A percentile compares a stretch with the other conserved stretches of the same genome.
These are phyloP conservation scores for Herpomyces periplanetae DNA, from an alignment of 2,329 filamentous ascomycete species.

Conservation along the genomic window DNA sequence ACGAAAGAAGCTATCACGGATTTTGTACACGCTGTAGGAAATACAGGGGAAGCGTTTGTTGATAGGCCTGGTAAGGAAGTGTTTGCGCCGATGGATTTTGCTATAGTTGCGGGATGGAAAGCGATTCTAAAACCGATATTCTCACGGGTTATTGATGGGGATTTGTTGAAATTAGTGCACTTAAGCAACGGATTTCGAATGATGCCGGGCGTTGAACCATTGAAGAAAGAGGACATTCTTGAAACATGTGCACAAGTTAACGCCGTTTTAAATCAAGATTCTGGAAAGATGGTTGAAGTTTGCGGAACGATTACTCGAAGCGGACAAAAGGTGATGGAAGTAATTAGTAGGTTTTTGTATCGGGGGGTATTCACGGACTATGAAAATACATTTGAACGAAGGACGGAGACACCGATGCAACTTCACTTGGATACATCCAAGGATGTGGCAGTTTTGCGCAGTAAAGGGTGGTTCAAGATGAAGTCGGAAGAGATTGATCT, in stretches of 20 bases:
- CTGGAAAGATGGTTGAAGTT: conserved; percentile 99
- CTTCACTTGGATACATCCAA: conserved; percentile 50
- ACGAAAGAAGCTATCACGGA: conserved; percentile 80
- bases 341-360: conserved; percentile 92
- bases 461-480: conserved; percentile 87
- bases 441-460: conserved; percentile 68
- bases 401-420: conserved; percentile 78
- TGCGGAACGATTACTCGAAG: conserved; percentile 72
- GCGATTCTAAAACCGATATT: conserved; percentile 98
- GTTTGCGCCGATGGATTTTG: conserved; percentile 91
- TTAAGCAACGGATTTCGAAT: conserved; percentile 93
- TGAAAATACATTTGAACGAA: conserved; percentile 94
- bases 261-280: conserved; percentile 85
- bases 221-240: conserved; percentile 79
- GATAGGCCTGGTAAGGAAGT: conserved; percentile 76
- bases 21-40: conserved; percentile 94
- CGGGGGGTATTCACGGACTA: conserved; percentile 67
- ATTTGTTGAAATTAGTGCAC: conserved; percentile 78
- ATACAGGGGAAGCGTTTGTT: conserved; percentile 86
- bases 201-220: conserved; percentile 66
- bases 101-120: conserved; percentile 93
- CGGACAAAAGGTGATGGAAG: conserved; percentile 66
- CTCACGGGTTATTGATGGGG: conserved; percentile 74
- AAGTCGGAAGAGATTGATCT: conserved; percentile 54
- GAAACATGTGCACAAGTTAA: conserved; percentile 85